phyloP scores from a whole-genome alignment of 2,329 filamentous ascomycete species.

The Fusarium sp. region DNA sequence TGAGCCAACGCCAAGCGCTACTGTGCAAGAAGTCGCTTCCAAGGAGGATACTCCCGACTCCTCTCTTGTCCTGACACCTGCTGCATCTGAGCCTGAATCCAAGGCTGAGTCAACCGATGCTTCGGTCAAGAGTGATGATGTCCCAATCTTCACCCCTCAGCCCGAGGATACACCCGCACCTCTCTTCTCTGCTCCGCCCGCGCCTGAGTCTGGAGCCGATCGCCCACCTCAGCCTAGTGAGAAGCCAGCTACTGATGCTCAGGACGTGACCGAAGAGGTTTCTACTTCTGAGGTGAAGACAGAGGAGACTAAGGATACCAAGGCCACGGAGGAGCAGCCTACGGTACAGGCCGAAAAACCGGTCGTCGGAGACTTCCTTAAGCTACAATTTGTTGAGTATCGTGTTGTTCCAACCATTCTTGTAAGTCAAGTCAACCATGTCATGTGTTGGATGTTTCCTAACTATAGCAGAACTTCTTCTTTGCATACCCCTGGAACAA shows the following conservation, averaged over 20 bases:
- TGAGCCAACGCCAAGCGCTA: background rate
- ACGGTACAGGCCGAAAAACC: slow-evolving; percentile 60
- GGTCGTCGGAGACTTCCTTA: slow-evolving; percentile 93
- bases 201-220: slow-evolving; percentile 48
- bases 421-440: slow-evolving; percentile 64
- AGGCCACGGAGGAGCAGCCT: slow-evolving; percentile 29
- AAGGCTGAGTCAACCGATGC: slow-evolving; percentile 28
- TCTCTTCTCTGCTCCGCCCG: slow-evolving; percentile 57
- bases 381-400: slow-evolving; percentile 96
- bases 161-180: slow-evolving; percentile 77
- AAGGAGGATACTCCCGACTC: slow-evolving; percentile 41
- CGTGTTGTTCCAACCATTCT: slow-evolving; percentile 95
- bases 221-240: slow-evolving; percentile 41
- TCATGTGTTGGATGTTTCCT: slow-evolving; percentile 12
- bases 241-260: slow-evolving; percentile 25
- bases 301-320: slow-evolving; percentile 12
- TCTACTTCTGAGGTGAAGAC: slow-evolving; percentile 17
- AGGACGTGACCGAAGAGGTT: slow-evolving; percentile 1
- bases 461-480: slow-evolving; percentile 82
- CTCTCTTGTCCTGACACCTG: slow-evolving; percentile 38
- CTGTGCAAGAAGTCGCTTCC: slow-evolving; percentile 1
- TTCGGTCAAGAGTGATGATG: slow-evolving; percentile 27
- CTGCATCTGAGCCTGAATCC: slow-evolving; percentile 43
- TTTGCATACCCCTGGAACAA: slow-evolving; percentile 99
- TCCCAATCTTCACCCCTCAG: slow-evolving; percentile 62